phyloP scores from a whole-genome alignment of 768 basidiomycete genomes.

The Lentinus brumalis region DNA sequence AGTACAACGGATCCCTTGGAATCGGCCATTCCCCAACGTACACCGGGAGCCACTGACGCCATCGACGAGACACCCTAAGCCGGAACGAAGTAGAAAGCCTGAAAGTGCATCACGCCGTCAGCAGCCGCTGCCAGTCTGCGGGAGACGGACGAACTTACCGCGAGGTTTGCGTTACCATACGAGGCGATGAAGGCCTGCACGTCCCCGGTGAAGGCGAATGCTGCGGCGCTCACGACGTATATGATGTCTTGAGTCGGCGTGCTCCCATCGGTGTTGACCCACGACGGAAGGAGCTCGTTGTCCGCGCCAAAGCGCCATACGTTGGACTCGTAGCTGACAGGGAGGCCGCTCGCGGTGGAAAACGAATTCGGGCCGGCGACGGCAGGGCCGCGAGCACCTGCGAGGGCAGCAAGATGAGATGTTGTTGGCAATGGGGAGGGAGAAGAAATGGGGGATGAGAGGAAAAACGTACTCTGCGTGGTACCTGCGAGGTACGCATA shows the following conservation, averaged over 20 bases:
- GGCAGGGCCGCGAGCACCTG: constrained; percentile 10
- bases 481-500: constrained; percentile 22
- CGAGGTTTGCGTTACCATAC: background rate
- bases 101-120: no score
- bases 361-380: constrained; percentile 18
- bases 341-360: constrained; percentile 14
- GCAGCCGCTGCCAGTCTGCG: no score
- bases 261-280: constrained; percentile 26
- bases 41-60: no score
- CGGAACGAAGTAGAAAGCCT: no score
- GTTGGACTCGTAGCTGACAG: constrained; percentile 23
- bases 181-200: background rate
- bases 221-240: background rate
- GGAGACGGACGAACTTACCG: background rate
- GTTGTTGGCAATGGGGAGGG: background rate
- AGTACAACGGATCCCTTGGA: no score
- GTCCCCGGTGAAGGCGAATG: constrained; percentile 11
- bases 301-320: constrained; percentile 22
- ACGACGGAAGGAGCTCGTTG: constrained; percentile 12
- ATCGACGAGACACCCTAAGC: no score
- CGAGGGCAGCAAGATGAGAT: background rate
- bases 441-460: background rate
- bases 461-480: constrained; percentile 8
- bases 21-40: no score
- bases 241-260: constrained; percentile 1